These are phyloP conservation scores for Cyclotella kingstonii DNA, from an alignment of 108 stramenopile genomes.

Conservation along the genomic window DNA sequence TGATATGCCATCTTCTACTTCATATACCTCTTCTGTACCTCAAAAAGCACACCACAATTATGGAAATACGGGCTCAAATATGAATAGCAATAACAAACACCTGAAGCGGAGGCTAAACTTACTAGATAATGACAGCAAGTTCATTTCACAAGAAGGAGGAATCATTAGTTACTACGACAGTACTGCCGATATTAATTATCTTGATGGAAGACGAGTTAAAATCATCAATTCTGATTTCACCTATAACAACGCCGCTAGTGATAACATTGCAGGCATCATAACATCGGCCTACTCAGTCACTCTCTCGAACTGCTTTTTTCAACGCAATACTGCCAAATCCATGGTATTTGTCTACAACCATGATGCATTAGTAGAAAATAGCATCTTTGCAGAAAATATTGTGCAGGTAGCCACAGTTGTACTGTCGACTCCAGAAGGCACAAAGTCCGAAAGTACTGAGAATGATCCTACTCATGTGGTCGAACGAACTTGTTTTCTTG, in stretches of 20 bases:
- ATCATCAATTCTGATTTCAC: slow-evolving; percentile 22
- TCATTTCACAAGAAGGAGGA: slow-evolving; percentile 15
- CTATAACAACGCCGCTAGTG: slow-evolving; percentile 16
- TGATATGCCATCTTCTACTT: slow-evolving; percentile 11
- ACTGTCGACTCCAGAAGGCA: slow-evolving; percentile 17
- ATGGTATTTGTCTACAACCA: slow-evolving; percentile 43
- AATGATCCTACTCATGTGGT: slow-evolving; percentile 20
- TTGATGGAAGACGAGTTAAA: slow-evolving; percentile 34
- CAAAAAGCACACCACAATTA: background rate
- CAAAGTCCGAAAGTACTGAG: background rate
- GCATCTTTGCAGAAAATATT: slow-evolving; percentile 29
- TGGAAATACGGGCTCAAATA: slow-evolving; percentile 7
- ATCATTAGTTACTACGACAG: slow-evolving; percentile 30
- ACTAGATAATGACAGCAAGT: slow-evolving; percentile 20
- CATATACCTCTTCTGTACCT: background rate
- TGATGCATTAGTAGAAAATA: slow-evolving; percentile 30
- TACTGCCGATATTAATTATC: slow-evolving; percentile 13
- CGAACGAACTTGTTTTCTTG: slow-evolving; percentile 34
- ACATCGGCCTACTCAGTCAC: slow-evolving; percentile 39
- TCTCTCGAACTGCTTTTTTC: slow-evolving; percentile 21
- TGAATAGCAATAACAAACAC: background rate
- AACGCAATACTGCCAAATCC: slow-evolving; percentile 18
- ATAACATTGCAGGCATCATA: slow-evolving; percentile 29
- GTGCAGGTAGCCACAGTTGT: slow-evolving; percentile 31
- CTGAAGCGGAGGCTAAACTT: slow-evolving; percentile 14